Evolutionary conservation across 2,329 filamentous ascomycete genomes (phyloP).

Genomic region (Lachnum nothofagi): DNA sequence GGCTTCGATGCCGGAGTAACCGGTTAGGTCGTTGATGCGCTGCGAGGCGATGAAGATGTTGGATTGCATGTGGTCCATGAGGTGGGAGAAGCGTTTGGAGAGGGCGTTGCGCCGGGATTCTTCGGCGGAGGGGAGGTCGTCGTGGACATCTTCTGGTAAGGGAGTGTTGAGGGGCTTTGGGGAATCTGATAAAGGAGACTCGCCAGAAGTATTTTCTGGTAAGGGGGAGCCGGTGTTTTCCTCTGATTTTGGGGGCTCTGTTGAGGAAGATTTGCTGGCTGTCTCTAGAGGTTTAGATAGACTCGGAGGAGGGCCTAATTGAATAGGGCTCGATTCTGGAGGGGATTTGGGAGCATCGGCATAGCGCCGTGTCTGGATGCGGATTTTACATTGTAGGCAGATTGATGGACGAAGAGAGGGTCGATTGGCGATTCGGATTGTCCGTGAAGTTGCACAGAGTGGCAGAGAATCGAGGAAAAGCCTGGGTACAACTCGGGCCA

Average conservation of each 20-base stretch:
- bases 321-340: background rate
- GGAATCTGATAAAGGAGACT: no score
- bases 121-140: conserved; percentile 43
- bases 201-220: conserved; percentile 1
- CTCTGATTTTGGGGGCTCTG: conserved; percentile 4
- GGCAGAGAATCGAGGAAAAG: conserved; percentile 27
- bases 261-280: no score
- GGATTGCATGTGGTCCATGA: conserved; percentile 87
- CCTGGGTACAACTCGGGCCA: conserved; percentile 29
- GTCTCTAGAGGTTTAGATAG: no score
- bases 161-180: background rate
- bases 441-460: conserved; percentile 17
- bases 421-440: conserved; percentile 19
- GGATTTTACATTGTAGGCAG: conserved; percentile 39
- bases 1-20: conserved; percentile 84
- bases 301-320: no score
- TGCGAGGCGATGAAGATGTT: conserved; percentile 81
- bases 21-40: conserved; percentile 87
- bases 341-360: conserved; percentile 29
- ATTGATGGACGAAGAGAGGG: conserved; percentile 31
- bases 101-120: conserved; percentile 42
- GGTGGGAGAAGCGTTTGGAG: conserved; percentile 51
- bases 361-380: conserved; percentile 34
- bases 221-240: background rate
- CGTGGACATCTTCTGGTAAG: conserved; percentile 12